Evolutionary conservation across 1,139 yeast species (phyloP).

Genomic region (Zygotorulaspora mrakii): DNA sequence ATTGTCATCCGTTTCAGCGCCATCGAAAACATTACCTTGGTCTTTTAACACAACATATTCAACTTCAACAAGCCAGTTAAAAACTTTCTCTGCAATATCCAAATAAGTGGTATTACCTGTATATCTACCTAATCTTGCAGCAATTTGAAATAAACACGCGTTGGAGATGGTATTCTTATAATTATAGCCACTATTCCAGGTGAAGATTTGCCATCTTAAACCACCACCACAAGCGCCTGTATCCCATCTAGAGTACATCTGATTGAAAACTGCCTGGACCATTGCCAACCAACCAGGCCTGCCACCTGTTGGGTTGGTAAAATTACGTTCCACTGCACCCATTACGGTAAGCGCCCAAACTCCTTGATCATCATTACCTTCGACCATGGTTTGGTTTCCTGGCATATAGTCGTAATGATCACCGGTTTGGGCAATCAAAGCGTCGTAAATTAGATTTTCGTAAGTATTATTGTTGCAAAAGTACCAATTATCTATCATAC

Average conservation of each 20-base stretch:
- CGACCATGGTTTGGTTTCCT: constrained; percentile 55
- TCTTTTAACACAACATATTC: constrained; percentile 43
- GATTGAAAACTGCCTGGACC: constrained; percentile 58
- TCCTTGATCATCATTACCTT: constrained; percentile 72
- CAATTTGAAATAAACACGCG: constrained; percentile 59
- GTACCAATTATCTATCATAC: constrained; percentile 51
- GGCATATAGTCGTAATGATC: constrained; percentile 53
- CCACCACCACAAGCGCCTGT: constrained; percentile 54
- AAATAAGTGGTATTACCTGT: constrained; percentile 52
- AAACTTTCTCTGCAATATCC: constrained; percentile 54
- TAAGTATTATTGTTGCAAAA: constrained; percentile 49
- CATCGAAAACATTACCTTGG: constrained; percentile 49
- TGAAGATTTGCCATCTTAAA: constrained; percentile 66
- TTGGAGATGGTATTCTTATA: constrained; percentile 65
- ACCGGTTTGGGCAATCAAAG: constrained; percentile 56
- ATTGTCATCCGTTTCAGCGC: constrained; percentile 50
- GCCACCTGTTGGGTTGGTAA: constrained; percentile 42
- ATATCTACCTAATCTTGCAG: constrained; percentile 60
- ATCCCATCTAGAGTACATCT: constrained; percentile 57
- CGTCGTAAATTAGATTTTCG: constrained; percentile 42
- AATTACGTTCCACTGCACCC: constrained; percentile 60
- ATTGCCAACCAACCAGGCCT: constrained; percentile 50
- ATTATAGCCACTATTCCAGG: constrained; percentile 65
- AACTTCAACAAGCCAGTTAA: constrained; percentile 56
- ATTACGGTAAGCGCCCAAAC: constrained; percentile 63